Conservation (phyloP, 371 early-diverging fungal genomes). For the Dinochytrium kinnereticum region DNA sequence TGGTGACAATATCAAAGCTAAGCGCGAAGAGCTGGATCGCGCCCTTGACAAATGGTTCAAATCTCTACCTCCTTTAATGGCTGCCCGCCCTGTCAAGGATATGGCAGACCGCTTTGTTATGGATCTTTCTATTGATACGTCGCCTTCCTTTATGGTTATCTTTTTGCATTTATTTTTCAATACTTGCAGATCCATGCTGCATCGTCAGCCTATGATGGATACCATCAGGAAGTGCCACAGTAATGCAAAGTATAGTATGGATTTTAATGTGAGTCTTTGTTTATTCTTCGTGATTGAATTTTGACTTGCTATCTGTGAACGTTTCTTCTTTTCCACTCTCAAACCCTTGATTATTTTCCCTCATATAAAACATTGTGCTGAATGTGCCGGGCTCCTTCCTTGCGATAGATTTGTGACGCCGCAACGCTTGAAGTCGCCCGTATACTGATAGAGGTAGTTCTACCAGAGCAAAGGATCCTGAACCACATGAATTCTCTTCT, state of each 20-base stretch:
- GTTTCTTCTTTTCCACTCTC: too few relatives aligned
- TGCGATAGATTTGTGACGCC: conserved; percentile 7
- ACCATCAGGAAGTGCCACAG: background rate
- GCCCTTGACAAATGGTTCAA: background rate
- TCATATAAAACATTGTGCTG: background rate
- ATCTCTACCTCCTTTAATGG: background rate
- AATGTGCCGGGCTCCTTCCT: background rate
- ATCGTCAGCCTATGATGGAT: conserved; percentile 9
- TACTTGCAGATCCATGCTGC: conserved; percentile 5
- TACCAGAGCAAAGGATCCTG: background rate
- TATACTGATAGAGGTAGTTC: background rate
- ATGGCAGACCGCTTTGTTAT: background rate
- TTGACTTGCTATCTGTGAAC: too few relatives aligned
- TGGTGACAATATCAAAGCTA: too few relatives aligned
- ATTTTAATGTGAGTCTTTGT: conserved; percentile 2
- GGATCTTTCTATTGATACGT: background rate
- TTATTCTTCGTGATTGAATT: background rate
- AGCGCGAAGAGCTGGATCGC: background rate
- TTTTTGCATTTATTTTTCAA: background rate
- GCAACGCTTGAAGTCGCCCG: conserved; percentile 5
- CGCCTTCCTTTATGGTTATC: background rate
- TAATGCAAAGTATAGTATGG: background rate
- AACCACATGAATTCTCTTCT: conserved; percentile 5
- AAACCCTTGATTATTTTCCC: too few relatives aligned
- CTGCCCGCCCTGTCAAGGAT: background rate